Conservation (phyloP, 495 filamentous ascomycete species). For the Podospora bellae-mahoneyi region DNA sequence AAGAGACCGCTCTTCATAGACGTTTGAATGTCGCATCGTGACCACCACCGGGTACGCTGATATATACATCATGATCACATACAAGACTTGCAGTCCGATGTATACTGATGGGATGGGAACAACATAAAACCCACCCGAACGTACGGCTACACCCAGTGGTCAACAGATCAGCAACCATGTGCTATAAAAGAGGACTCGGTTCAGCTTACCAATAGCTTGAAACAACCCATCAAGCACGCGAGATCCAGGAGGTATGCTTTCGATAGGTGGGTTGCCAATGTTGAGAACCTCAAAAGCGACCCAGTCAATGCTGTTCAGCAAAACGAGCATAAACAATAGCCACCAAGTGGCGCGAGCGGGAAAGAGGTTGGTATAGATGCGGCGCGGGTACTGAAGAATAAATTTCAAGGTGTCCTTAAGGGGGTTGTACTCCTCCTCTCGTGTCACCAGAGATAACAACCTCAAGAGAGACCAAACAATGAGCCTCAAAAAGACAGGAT, state of each 20-base stretch:
- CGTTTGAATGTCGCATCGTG: constrained; percentile 62
- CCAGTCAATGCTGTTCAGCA: constrained; percentile 81
- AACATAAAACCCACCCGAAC: constrained; percentile 80
- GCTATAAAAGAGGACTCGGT: not conserved
- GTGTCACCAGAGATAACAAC: constrained; percentile 28
- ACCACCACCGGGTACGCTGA: constrained; percentile 74
- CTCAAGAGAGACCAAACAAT: constrained; percentile 62
- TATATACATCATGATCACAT: constrained; percentile 94
- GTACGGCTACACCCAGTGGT: constrained; percentile 53
- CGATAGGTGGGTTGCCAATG: constrained; percentile 64
- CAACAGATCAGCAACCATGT: constrained; percentile 5
- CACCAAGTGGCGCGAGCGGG: constrained; percentile 76
- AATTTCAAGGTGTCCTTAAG: constrained; percentile 68
- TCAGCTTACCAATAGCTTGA: constrained; percentile 59
- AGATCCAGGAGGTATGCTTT: constrained; percentile 52
- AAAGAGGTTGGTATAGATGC: constrained; percentile 82
- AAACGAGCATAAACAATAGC: constrained; percentile 66
- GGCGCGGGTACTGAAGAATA: constrained; percentile 73
- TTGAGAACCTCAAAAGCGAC: constrained; percentile 75
- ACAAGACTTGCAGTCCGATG: constrained; percentile 72
- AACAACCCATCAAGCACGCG: constrained; percentile 77
- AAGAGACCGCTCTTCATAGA: constrained; percentile 64
- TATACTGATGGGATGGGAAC: constrained; percentile 67
- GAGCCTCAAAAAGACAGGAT: constrained; percentile 75
- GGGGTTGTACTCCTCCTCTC: constrained; percentile 29